Conservation (phyloP, 2,329 filamentous ascomycete species). For the Xylariaceae sp. region DNA sequence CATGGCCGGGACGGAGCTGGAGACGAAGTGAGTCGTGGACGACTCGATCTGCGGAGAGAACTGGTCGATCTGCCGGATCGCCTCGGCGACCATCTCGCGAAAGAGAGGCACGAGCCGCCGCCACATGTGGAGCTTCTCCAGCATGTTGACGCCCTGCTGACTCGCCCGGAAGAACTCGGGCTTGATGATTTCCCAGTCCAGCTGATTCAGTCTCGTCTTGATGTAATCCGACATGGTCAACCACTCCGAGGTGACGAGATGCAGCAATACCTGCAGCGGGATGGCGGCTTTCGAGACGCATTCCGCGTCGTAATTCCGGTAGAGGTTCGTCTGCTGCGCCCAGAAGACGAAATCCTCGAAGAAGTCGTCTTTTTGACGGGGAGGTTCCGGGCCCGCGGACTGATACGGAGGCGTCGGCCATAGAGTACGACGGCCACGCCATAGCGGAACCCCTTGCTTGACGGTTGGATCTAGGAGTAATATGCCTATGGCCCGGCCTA, state of each 20-base stretch:
- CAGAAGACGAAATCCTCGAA: slow-evolving; percentile 28
- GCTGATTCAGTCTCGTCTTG: slow-evolving; percentile 26
- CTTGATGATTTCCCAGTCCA: slow-evolving; percentile 27
- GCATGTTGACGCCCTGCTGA: slow-evolving; percentile 19
- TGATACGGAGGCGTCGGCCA: slow-evolving; percentile 10
- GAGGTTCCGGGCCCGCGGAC: neutral
- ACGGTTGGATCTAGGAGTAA: slow-evolving; percentile 17
- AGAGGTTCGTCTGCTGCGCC: slow-evolving; percentile 20
- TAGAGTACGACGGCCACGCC: slow-evolving; percentile 26
- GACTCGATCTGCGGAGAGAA: slow-evolving; percentile 10
- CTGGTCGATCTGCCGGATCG: slow-evolving; percentile 11
- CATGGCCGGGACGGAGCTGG: neutral
- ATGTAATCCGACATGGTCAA: slow-evolving; percentile 27
- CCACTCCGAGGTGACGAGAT: slow-evolving; percentile 27
- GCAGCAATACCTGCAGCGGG: slow-evolving; percentile 24
- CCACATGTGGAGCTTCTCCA: slow-evolving; percentile 27
- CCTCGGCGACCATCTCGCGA: slow-evolving; percentile 28
- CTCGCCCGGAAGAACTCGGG: slow-evolving; percentile 20
- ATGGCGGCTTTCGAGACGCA: slow-evolving; percentile 5
- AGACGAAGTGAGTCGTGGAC: neutral
- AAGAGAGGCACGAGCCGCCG: slow-evolving; percentile 25
- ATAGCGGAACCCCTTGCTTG: slow-evolving; percentile 19
- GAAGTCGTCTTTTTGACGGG: slow-evolving; percentile 11
- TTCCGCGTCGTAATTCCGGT: neutral
- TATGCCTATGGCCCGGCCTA: slow-evolving; percentile 3